Percentiles rank a stretch among this genome's conserved stretches.
phyloP scores from a whole-genome alignment of 805 yeast species.

The Pichia californica region DNA sequence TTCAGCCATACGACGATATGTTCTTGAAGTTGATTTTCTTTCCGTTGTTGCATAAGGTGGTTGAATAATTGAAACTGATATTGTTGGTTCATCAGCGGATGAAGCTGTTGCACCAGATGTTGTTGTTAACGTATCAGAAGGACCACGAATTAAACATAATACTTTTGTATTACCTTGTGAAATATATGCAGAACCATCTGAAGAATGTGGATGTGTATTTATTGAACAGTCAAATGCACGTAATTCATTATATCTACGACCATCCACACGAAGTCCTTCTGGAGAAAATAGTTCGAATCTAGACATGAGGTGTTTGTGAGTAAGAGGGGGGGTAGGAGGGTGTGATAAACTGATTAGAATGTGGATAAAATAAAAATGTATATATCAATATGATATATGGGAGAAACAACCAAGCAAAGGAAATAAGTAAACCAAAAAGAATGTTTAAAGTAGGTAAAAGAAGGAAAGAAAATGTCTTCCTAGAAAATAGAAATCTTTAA shows the following conservation, averaged over 20 bases:
- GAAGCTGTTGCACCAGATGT: conserved; percentile 41
- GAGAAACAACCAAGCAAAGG: no score
- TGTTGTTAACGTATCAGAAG: conserved; percentile 60
- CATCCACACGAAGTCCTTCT: conserved; percentile 89
- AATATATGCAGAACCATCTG: conserved; percentile 89
- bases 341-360: no score
- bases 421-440: no score
- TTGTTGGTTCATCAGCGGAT: conserved; percentile 47
- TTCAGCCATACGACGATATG: conserved; percentile 67
- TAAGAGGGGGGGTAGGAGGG: neutral
- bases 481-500: no score
- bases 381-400: no score
- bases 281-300: conserved; percentile 84
- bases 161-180: conserved; percentile 91
- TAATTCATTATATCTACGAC: conserved; percentile 91
- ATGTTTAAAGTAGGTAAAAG: no score
- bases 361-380: no score
- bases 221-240: conserved; percentile 74
- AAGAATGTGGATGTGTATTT: conserved; percentile 80
- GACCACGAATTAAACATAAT: conserved; percentile 81
- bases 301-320: conserved; percentile 17
- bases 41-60: conserved; percentile 79
- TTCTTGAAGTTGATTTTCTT: conserved; percentile 58
- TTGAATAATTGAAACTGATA: conserved; percentile 60
- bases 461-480: no score